Percentiles rank a stretch among this genome's conserved stretches.
These are phyloP conservation scores for Cicer yamashitae DNA, from an alignment of 306 rosid species.

Conservation along the genomic window DNA sequence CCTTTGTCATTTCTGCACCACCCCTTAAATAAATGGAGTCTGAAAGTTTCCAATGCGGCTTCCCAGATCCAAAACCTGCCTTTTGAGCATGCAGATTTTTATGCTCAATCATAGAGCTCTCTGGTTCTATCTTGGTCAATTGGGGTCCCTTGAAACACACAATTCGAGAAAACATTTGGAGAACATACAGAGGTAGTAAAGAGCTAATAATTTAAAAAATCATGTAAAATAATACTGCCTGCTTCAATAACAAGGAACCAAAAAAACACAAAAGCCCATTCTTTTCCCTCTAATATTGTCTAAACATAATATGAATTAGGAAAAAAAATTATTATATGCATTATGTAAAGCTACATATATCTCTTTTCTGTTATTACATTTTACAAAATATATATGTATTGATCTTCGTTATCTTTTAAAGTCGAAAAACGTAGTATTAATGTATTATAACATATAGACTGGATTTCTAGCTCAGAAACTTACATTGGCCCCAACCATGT, in stretches of 20 bases:
- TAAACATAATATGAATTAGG: neutral
- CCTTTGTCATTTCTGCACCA: slow-evolving; percentile 53
- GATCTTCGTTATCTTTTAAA: slow-evolving; percentile 8
- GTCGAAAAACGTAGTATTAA: neutral
- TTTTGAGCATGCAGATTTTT: slow-evolving; percentile 45
- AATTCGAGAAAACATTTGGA: slow-evolving; percentile 51
- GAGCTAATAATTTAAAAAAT: slow-evolving; percentile 5
- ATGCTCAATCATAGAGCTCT: slow-evolving; percentile 41
- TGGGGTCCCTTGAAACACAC: slow-evolving; percentile 46
- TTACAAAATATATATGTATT: slow-evolving; percentile 24
- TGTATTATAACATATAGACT: slow-evolving; percentile 12
- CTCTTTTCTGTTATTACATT: slow-evolving; percentile 17
- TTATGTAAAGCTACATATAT: slow-evolving; percentile 1
- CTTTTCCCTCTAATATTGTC: slow-evolving; percentile 15
- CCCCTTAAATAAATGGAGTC: slow-evolving; percentile 46
- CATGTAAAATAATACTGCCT: slow-evolving; percentile 23
- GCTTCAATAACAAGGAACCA: slow-evolving; percentile 30
- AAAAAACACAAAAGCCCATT: slow-evolving; percentile 13
- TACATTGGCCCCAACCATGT: neutral
- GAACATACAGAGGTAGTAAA: slow-evolving; percentile 35
- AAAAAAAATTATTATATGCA: neutral
- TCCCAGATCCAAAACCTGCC: slow-evolving; percentile 43
- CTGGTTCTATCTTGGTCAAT: slow-evolving; percentile 45
- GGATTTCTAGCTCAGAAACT: slow-evolving; percentile 15
- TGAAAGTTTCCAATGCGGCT: slow-evolving; percentile 42